These are phyloP conservation scores for Apiospora hydei DNA, from an alignment of 2,329 filamentous ascomycete genomes.

Conservation along the genomic window DNA sequence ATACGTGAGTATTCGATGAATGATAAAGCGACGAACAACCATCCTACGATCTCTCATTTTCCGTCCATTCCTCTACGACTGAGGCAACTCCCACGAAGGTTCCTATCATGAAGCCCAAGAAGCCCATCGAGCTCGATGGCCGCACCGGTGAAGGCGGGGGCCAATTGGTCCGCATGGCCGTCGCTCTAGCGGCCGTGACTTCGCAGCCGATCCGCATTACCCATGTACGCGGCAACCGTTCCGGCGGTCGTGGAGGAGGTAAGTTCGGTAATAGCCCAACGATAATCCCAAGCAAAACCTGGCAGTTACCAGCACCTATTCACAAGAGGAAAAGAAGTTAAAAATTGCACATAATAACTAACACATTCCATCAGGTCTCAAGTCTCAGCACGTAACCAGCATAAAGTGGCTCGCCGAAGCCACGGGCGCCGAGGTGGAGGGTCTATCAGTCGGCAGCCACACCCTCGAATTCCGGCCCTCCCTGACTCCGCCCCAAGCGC, in stretches of 20 bases:
- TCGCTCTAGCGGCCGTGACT: constrained; percentile 63
- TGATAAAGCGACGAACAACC: not conserved
- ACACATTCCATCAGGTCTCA: constrained; percentile 54
- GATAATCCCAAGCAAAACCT: not conserved
- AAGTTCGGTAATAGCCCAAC: not conserved
- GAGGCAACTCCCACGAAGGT: not conserved
- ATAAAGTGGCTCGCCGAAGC: constrained; percentile 61
- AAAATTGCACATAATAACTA: not conserved
- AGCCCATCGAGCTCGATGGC: constrained; percentile 58
- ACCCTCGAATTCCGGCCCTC: constrained; percentile 56
- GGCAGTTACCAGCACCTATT: too few species aligned
- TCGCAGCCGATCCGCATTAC: constrained; percentile 59
- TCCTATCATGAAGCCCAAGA: constrained; percentile 29
- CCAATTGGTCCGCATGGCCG: constrained; percentile 64
- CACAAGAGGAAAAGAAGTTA: not conserved
- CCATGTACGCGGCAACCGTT: constrained; percentile 63
- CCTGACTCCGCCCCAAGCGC: constrained; percentile 44
- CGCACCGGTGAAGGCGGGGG: constrained; percentile 67
- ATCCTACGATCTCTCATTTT: not conserved
- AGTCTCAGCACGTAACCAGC: constrained; percentile 65
- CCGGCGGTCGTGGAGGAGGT: constrained; percentile 43
- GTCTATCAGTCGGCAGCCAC: constrained; percentile 58
- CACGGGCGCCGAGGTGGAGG: constrained; percentile 58
- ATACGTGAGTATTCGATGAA: not conserved
- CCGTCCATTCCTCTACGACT: not conserved